Evolutionary conservation across 257 asterid genomes (phyloP), one percentile per base, ranked within the genome.

Genomic region (Craterostigma plantagineum): DNA sequence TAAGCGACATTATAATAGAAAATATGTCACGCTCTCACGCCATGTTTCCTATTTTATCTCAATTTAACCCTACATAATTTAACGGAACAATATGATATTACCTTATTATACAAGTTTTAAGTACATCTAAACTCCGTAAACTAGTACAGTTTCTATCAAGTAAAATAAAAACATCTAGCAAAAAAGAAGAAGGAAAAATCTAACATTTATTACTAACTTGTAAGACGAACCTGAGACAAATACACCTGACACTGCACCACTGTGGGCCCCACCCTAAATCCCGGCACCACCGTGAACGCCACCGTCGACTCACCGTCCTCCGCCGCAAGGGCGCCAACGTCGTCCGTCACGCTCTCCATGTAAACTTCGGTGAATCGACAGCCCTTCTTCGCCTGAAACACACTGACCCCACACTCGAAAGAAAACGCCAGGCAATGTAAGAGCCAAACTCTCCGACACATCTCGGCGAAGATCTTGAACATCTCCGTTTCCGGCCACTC

Each of bases 231-330:
- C 33, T 71, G 73, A 30, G 58, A 50, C 36, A 83, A 52, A 50
- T 90, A 90, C 7, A 90, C 99, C 72, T 79, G 95, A 63, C 99
- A 72, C 60, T 79, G 96, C 8, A 90, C 80, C 69, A 83, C 92
- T 50, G 74, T 63, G 40, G 49, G 63, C 0, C 99, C 96, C 4
- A 83, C 72, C 41, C 58, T 71, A 43, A 90, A 83, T 11, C 99
- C 99, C 9, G 96, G 99, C 15, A 83, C 95, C 57, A 90, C 99
- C 65, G 83, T 69, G 59, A 83, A 90, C 13, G 79, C 91, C 69
- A 73, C 99, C 66, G 60, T 52, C 23, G 56, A 50, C 0, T 63
- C 86, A 6, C 78, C 68, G 9, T 55, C 79, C 12, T 55, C 64
- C 10, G 68, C 66, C 13, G 78, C 34, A 40, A 66, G 74, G n/a